Conservation (phyloP, 768 basidiomycete species). For the Panellus pusillus region DNA sequence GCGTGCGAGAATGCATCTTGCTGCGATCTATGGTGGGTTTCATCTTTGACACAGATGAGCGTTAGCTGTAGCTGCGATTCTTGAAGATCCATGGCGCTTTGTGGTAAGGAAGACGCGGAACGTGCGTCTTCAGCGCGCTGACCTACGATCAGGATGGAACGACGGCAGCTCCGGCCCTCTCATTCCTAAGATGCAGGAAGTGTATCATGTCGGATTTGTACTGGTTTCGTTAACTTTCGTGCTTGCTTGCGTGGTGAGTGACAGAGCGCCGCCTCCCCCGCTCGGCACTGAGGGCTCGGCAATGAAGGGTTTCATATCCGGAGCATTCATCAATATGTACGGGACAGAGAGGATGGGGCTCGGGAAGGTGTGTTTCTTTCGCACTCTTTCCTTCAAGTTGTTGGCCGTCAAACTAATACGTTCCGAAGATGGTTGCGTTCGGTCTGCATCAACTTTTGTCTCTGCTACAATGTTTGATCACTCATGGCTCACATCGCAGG, state of each 20-base stretch:
- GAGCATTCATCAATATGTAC: slow-evolving; percentile 47
- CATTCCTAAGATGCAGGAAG: slow-evolving; percentile 19
- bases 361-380: slow-evolving; percentile 38
- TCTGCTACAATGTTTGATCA: background rate
- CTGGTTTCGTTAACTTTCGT: slow-evolving; percentile 55
- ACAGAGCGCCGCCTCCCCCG: background rate
- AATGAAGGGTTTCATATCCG: slow-evolving; percentile 47
- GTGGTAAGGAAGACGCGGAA: background rate
- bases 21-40: slow-evolving; percentile 8
- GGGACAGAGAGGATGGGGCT: slow-evolving; percentile 46
- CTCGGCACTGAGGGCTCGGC: background rate
- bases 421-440: slow-evolving; percentile 19
- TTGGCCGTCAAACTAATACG: background rate
- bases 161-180: slow-evolving; percentile 8
- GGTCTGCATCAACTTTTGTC: slow-evolving; percentile 12
- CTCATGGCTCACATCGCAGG: slow-evolving; percentile 30
- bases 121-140: too few species aligned
- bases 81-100: slow-evolving; percentile 4
- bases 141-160: slow-evolving; percentile 5
- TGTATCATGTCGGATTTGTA: slow-evolving; percentile 36
- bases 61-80: background rate
- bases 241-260: slow-evolving; percentile 29
- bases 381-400: background rate
- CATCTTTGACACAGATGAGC: background rate
- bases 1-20: slow-evolving; percentile 6